These are phyloP conservation scores for Vicia faba DNA, from an alignment of 306 rosid genomes.

Conservation along the genomic window DNA sequence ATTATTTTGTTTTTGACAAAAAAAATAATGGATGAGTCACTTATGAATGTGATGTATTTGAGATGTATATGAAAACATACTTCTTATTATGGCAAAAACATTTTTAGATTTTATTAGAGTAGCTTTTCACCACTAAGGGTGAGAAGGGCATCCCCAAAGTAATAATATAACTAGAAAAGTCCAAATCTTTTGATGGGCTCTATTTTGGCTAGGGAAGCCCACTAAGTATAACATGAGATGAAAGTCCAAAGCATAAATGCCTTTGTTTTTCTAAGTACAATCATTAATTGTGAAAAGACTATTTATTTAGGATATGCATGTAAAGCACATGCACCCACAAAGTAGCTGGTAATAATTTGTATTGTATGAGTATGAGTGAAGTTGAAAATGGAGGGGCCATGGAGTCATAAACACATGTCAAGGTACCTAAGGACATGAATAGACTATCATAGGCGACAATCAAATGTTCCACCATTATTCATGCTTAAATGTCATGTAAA, in stretches of 20 bases:
- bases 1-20: no score
- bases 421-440: constrained; percentile 40
- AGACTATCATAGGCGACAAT: constrained; percentile 35
- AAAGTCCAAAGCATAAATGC: background rate
- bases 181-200: background rate
- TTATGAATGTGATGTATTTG: no score
- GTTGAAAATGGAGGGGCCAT: constrained; percentile 39
- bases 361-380: constrained; percentile 23
- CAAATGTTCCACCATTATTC: constrained; percentile 42
- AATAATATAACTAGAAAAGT: background rate
- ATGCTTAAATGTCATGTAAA: constrained; percentile 30
- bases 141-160: background rate
- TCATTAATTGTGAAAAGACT: constrained; percentile 8
- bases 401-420: constrained; percentile 42
- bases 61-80: no score
- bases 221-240: background rate
- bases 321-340: constrained; percentile 19
- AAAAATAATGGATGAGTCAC: no score
- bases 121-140: no score
- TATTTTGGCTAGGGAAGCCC: background rate
- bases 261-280: constrained; percentile 3
- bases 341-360: constrained; percentile 20
- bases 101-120: no score
- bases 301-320: background rate
- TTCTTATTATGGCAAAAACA: no score